Percentiles rank a stretch among this genome's conserved stretches.
Evolutionary conservation across 805 yeast species (phyloP).

Genomic region (Candida endomychidarum): DNA sequence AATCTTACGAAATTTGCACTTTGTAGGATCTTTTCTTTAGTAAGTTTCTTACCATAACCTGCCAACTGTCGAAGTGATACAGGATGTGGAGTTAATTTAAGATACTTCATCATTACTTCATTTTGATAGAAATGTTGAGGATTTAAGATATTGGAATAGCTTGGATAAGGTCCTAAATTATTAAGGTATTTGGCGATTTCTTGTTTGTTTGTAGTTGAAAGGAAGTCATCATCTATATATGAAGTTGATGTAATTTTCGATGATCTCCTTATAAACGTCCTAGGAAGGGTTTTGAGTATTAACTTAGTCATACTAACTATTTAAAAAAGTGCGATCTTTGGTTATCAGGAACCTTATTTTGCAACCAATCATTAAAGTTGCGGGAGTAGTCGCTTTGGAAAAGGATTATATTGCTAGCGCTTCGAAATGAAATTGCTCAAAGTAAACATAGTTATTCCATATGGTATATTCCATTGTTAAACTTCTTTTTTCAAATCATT

Average conservation of each 20-base stretch:
- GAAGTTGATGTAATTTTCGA: constrained; percentile 26
- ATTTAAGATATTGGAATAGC: constrained; percentile 40
- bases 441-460: too few relatives aligned
- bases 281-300: not conserved
- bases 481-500: too few relatives aligned
- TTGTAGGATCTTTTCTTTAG: constrained; percentile 71
- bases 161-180: constrained; percentile 40
- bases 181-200: constrained; percentile 25
- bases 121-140: constrained; percentile 87
- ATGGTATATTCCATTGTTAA: too few relatives aligned
- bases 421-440: too few relatives aligned
- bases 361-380: too few relatives aligned
- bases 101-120: constrained; percentile 61
- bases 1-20: constrained; percentile 88
- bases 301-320: not conserved
- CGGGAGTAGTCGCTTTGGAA: too few relatives aligned
- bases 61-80: constrained; percentile 89
- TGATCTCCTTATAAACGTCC: not conserved
- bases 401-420: too few relatives aligned
- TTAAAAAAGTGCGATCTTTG: too few relatives aligned
- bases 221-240: constrained; percentile 35
- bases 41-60: constrained; percentile 77
- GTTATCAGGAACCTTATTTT: too few relatives aligned
- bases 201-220: constrained; percentile 31
- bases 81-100: constrained; percentile 73